Conservation (phyloP, 1,139 yeast genomes). For the Zygosaccharomyces sapae region DNA sequence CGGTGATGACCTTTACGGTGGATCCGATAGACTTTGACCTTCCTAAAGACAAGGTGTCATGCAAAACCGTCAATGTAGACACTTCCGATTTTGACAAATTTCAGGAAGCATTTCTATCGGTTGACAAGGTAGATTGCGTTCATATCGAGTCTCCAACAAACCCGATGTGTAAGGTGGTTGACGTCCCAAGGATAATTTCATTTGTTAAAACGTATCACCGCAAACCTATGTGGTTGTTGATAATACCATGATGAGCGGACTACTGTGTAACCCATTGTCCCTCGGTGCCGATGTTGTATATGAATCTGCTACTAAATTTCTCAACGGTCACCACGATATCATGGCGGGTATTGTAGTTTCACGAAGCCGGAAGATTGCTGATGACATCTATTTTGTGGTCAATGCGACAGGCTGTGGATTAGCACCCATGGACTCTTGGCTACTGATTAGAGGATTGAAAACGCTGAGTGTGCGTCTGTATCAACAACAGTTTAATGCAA, state of each 20-base stretch:
- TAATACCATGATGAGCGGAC: conserved; percentile 94
- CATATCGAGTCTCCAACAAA: conserved; percentile 88
- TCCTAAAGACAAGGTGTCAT: conserved; percentile 62
- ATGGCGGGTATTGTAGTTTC: conserved; percentile 92
- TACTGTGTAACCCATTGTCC: conserved; percentile 77
- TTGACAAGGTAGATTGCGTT: conserved; percentile 47
- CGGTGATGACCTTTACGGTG: conserved; percentile 92
- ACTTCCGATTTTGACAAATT: conserved; percentile 59
- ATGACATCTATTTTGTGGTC: conserved; percentile 66
- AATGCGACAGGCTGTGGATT: conserved; percentile 90
- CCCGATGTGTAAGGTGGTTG: conserved; percentile 84
- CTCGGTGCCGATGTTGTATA: conserved; percentile 87
- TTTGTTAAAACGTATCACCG: conserved; percentile 67
- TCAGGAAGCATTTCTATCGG: conserved; percentile 40
- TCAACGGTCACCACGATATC: conserved; percentile 91
- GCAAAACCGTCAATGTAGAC: conserved; percentile 72
- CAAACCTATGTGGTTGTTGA: conserved; percentile 77
- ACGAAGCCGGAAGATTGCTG: conserved; percentile 58
- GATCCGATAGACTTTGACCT: conserved; percentile 83
- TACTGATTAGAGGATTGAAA: conserved; percentile 77
- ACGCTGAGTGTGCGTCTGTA: conserved; percentile 81
- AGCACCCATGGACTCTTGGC: conserved; percentile 89
- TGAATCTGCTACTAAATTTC: conserved; percentile 87
- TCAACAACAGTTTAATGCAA: conserved; percentile 79
- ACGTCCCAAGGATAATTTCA: conserved; percentile 60